Conservation (phyloP, 768 basidiomycete species). For the Cystofilobasidium bisporidii region DNA sequence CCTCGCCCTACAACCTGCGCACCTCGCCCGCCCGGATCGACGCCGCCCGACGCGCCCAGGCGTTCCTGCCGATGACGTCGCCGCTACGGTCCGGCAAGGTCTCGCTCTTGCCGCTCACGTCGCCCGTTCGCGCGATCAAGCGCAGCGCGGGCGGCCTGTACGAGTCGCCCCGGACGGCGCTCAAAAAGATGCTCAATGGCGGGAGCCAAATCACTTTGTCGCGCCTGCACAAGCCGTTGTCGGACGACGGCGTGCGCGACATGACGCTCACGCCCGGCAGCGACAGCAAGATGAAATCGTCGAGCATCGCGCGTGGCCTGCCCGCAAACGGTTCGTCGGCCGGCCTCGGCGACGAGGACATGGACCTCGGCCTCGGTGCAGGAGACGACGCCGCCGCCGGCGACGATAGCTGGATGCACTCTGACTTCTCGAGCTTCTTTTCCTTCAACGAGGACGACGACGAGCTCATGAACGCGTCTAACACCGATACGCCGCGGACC, state of each 20-base stretch:
- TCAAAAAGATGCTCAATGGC: conserved; percentile 24
- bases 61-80: conserved; percentile 20
- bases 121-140: conserved; percentile 9
- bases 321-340: conserved; percentile 6
- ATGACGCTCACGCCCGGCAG: not conserved
- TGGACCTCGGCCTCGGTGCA: conserved; percentile 2
- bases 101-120: not conserved
- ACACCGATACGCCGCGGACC: conserved; percentile 16
- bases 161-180: conserved; percentile 21
- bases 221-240: conserved; percentile 21
- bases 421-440: conserved; percentile 24
- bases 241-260: conserved; percentile 19
- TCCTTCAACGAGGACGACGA: conserved; percentile 13
- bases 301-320: conserved; percentile 7
- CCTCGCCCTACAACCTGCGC: conserved; percentile 1
- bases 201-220: conserved; percentile 14
- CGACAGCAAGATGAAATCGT: not conserved
- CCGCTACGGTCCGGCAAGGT: conserved; percentile 5
- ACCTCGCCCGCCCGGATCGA: conserved; percentile 3
- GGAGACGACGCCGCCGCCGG: too few relatives aligned
- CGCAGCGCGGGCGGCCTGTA: not conserved
- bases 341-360: conserved; percentile 1
- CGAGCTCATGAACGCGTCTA: conserved; percentile 3
- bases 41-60: not conserved
- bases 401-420: conserved; percentile 20